These are phyloP conservation scores for Hygrophorus russula DNA, from an alignment of 768 basidiomycete genomes.

Conservation along the genomic window DNA sequence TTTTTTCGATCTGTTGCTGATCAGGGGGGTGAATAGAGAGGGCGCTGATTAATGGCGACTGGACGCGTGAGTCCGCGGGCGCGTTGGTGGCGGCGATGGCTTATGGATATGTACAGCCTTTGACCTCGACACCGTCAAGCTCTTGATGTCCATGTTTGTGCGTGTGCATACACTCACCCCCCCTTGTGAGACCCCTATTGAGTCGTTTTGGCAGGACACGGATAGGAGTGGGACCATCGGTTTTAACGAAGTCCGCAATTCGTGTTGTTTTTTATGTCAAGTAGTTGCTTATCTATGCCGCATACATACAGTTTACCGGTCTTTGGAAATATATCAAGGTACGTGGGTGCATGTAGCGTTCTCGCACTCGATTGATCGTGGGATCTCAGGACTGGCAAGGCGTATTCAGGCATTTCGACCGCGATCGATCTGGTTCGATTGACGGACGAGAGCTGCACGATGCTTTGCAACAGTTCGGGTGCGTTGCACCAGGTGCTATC, in stretches of 20 bases:
- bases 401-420: conserved; percentile 74
- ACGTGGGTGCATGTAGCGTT: not conserved
- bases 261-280: conserved; percentile 1
- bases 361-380: not conserved
- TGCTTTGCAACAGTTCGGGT: conserved; percentile 71
- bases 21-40: conserved; percentile 21
- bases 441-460: conserved; percentile 55
- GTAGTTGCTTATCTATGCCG: conserved; percentile 7
- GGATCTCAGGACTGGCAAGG: conserved; percentile 63
- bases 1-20: not conserved
- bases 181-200: not conserved
- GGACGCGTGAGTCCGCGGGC: conserved; percentile 47
- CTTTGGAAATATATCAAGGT: conserved; percentile 78
- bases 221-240: conserved; percentile 71
- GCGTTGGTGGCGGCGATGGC: not conserved
- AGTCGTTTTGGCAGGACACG: conserved; percentile 32
- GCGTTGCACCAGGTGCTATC: too few relatives aligned
- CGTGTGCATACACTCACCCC: conserved; percentile 13
- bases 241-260: conserved; percentile 53
- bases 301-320: conserved; percentile 45
- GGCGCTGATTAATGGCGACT: conserved; percentile 51
- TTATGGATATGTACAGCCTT: conserved; percentile 37
- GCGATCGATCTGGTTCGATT: conserved; percentile 75
- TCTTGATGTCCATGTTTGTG: conserved; percentile 76
- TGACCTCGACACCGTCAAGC: conserved; percentile 78